Conservation (phyloP, 176 grass and related monocot species). For the Lolium multiflorum region DNA sequence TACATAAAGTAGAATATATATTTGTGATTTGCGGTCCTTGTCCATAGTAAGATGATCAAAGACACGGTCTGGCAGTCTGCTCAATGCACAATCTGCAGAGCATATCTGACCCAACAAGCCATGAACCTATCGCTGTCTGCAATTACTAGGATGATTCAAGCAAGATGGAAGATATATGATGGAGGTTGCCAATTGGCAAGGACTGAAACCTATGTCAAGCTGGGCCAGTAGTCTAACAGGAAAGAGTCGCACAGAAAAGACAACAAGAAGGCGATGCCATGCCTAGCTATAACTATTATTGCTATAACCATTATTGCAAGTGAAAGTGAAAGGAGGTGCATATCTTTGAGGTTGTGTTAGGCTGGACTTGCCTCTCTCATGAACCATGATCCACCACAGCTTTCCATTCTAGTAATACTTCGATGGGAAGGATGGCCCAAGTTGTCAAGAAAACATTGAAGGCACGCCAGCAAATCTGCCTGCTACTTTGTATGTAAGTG, state of each 20-base stretch:
- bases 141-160: constrained; percentile 22
- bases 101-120: constrained; percentile 5
- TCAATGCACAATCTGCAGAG: background rate
- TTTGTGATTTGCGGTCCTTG: background rate
- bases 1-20: background rate
- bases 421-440: background rate
- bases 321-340: constrained; percentile 1
- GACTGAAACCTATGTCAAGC: background rate
- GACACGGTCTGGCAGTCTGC: background rate
- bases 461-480: background rate
- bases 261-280: background rate
- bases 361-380: constrained; percentile 31
- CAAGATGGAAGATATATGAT: background rate
- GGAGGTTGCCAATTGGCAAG: background rate
- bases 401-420: constrained; percentile 11
- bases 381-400: constrained; percentile 4
- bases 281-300: background rate
- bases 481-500: background rate
- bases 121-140: background rate
- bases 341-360: constrained; percentile 7
- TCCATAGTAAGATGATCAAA: background rate
- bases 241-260: background rate
- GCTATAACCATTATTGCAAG: background rate
- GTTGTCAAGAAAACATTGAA: background rate
- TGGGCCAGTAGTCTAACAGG: constrained; percentile 20